phyloP scores from a whole-genome alignment of 139 green algal genomes.

The Coccomyxa sp. region DNA sequence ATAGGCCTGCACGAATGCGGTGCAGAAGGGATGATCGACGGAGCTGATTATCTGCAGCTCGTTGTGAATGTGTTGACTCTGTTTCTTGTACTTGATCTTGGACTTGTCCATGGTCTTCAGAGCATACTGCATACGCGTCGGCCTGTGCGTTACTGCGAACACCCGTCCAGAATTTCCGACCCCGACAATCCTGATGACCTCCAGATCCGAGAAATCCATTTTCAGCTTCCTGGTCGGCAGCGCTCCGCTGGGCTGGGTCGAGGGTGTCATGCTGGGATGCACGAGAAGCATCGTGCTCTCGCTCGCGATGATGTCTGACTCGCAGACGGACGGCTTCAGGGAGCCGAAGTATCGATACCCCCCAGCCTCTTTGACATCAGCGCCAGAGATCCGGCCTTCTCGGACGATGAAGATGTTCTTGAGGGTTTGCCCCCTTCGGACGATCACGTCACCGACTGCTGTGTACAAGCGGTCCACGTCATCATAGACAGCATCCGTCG shows the following conservation, averaged over 20 bases:
- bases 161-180: not conserved
- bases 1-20: slow-evolving; percentile 59
- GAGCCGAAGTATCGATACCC: not conserved
- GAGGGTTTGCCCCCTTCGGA: not conserved
- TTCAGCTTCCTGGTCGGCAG: not conserved
- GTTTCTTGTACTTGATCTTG: not conserved
- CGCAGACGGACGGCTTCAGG: not conserved
- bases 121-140: not conserved
- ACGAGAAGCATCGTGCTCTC: not conserved
- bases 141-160: not conserved
- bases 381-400: not conserved
- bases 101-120: not conserved
- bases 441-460: not conserved
- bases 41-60: not conserved
- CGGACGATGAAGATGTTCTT: not conserved
- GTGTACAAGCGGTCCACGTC: not conserved
- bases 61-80: slow-evolving; percentile 1
- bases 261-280: not conserved
- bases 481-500: not conserved
- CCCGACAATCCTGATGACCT: not conserved
- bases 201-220: not conserved
- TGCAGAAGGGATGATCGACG: slow-evolving; percentile 48
- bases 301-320: not conserved
- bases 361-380: not conserved
- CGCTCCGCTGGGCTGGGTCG: not conserved